Percentiles rank a stretch among this genome's conserved stretches.
Conservation (phyloP, 2,329 filamentous ascomycete genomes). For the Neophaeococcomyces mojaviensis region DNA sequence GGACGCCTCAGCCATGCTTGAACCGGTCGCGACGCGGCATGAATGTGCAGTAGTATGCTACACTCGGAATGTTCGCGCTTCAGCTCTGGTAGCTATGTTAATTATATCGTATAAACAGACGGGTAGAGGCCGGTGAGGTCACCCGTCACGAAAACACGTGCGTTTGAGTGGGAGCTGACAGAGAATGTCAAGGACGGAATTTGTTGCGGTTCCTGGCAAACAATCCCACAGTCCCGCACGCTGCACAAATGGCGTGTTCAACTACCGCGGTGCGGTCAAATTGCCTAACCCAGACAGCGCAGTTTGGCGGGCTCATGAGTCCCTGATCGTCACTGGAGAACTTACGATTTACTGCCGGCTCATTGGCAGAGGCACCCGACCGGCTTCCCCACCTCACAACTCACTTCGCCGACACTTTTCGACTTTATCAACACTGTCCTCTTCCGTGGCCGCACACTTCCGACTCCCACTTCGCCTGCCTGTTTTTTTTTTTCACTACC, state of each 20-base stretch:
- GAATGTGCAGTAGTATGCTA: too few species aligned
- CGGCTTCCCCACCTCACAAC: slow-evolving; percentile 1
- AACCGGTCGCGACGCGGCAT: not conserved
- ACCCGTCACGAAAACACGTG: slow-evolving; percentile 9
- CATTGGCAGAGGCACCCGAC: not conserved
- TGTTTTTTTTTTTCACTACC: too few species aligned
- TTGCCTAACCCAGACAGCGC: not conserved
- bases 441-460: not conserved
- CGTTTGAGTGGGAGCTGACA: not conserved
- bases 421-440: not conserved
- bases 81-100: too few species aligned
- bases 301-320: too few species aligned
- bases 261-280: not conserved
- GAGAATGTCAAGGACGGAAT: not conserved
- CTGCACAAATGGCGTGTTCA: not conserved
- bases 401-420: not conserved
- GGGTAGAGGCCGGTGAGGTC: too few species aligned
- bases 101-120: not conserved
- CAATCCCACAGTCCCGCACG: not conserved
- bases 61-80: too few species aligned
- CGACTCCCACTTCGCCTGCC: not conserved
- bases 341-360: not conserved
- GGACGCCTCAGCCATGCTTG: not conserved
- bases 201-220: not conserved
- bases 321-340: not conserved